Conservation (phyloP, 371 early-diverging fungal species). For the Circinella umbellata region DNA sequence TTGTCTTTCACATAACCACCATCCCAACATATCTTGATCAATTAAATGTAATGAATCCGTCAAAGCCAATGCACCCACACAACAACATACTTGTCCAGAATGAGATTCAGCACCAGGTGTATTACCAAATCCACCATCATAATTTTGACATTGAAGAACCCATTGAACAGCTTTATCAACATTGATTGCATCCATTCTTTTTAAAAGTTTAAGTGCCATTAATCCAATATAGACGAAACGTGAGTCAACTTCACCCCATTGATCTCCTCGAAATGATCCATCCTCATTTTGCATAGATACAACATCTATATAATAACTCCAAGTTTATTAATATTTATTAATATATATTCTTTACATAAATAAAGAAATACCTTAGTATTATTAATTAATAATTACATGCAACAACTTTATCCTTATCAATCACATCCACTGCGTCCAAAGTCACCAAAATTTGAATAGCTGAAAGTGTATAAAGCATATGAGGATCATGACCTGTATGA, state of each 20-base stretch:
- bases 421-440: constrained; percentile 75
- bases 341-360: not conserved
- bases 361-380: not conserved
- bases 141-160: constrained; percentile 86
- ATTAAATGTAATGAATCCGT: constrained; percentile 70
- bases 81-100: constrained; percentile 94
- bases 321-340: not conserved
- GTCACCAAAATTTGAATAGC: constrained; percentile 94
- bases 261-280: constrained; percentile 91
- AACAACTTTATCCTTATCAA: constrained; percentile 72
- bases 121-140: constrained; percentile 98
- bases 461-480: constrained; percentile 91
- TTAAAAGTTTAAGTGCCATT: constrained; percentile 76
- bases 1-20: constrained; percentile 97
- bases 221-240: constrained; percentile 93
- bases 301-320: constrained; percentile 43
- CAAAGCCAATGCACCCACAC: constrained; percentile 89
- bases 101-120: constrained; percentile 96
- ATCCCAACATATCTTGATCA: constrained; percentile 77
- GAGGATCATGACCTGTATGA: constrained; percentile 87
- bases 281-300: constrained; percentile 61
- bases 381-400: constrained; percentile 59
- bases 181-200: constrained; percentile 75
- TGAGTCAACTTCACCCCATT: constrained; percentile 96
- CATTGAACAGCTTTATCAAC: constrained; percentile 76